phyloP scores from a whole-genome alignment of 768 basidiomycete genomes.

The Asterophora lycoperdoides region DNA sequence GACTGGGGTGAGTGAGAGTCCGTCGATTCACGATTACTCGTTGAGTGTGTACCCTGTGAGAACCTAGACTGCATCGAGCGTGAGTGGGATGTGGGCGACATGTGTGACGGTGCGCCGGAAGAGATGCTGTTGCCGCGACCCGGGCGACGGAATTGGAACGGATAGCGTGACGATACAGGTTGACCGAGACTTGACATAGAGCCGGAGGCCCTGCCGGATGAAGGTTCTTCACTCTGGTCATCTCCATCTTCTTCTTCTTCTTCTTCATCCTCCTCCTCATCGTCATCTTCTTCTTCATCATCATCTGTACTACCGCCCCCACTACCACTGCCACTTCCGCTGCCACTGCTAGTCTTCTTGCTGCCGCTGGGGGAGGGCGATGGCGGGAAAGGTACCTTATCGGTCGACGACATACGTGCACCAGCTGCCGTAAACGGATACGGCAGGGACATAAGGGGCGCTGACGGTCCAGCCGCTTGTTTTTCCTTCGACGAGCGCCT shows the following conservation, averaged over 20 bases:
- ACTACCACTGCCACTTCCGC: conserved; percentile 18
- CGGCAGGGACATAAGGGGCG: conserved; percentile 49
- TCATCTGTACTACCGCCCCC: conserved; percentile 20
- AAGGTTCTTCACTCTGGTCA: conserved; percentile 45
- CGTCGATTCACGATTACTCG: conserved; percentile 57
- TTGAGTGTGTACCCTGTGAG: conserved; percentile 51
- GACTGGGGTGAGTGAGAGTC: conserved; percentile 53
- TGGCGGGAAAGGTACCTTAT: conserved; percentile 73
- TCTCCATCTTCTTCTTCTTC: conserved; percentile 36
- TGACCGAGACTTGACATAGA: conserved; percentile 86
- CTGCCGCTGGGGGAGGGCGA: conserved; percentile 39
- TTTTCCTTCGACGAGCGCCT: conserved; percentile 47
- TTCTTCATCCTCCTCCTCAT: conserved; percentile 23
- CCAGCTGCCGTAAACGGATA: conserved; percentile 70
- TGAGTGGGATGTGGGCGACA: conserved; percentile 29
- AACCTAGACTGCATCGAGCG: conserved; percentile 33
- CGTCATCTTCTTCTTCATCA: conserved; percentile 24
- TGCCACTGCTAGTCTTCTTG: conserved; percentile 20
- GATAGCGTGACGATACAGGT: conserved; percentile 65
- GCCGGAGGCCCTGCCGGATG: conserved; percentile 65
- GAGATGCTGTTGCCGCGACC: conserved; percentile 39
- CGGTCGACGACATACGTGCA: conserved; percentile 58
- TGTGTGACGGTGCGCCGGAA: conserved; percentile 37
- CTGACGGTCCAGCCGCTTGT: conserved; percentile 28
- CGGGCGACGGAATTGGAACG: conserved; percentile 61